Base-by-base conservation (phyloP, 2,329 filamentous ascomycete genomes). In the Trichoderma harzianum region DNA sequence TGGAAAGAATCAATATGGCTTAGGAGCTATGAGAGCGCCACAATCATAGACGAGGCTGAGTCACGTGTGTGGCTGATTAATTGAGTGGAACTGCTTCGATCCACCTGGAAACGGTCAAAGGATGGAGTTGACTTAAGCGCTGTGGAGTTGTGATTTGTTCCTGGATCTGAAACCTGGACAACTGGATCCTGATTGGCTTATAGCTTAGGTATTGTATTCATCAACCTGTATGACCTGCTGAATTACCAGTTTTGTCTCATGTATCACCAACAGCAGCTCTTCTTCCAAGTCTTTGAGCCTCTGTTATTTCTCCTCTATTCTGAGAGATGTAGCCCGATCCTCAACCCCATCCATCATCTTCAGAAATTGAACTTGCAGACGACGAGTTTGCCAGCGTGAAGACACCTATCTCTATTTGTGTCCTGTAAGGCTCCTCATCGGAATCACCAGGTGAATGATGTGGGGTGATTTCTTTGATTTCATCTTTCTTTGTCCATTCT, bases 21-120 rank as follows among this genome's bases (percentile, higher is more conserved):
- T 16, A 16, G 30, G 14, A 60, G 57, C 57, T 34, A 12, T 32
- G 65, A 61, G 76, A 77, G 74, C 76, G 77, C 76, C 76, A 78
- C 75, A 74, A 16, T 14, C 21, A 21, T 36, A 32, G 18, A 3
- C 73, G 73, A 75, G 76, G 73, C 72, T 74, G 71, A 24, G 65
- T 81, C 79, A 81, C 78, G 78, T 80, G 78, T 58, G 75, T 77
- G 74, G 75, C 78, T 77, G 74, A 73, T 78, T 77, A 75, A 75
- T 78, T 58, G 28, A 32, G 26, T 61, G 55, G 66, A 69, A 53
- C 16, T 28, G 47, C n/a, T 26, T 61, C 14, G 64, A 67, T 24
- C 32, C 47, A 55, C 64, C 18, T 67, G 11, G 47, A 67, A 67
- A 24, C 30, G 8, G 28, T n/a, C 47, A 30, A 11, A 55, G 30